A percentile compares a stretch with the other conserved stretches of the same genome.
Conservation (phyloP, 257 asterid genomes). For the Oldenlandia corymbosa region DNA sequence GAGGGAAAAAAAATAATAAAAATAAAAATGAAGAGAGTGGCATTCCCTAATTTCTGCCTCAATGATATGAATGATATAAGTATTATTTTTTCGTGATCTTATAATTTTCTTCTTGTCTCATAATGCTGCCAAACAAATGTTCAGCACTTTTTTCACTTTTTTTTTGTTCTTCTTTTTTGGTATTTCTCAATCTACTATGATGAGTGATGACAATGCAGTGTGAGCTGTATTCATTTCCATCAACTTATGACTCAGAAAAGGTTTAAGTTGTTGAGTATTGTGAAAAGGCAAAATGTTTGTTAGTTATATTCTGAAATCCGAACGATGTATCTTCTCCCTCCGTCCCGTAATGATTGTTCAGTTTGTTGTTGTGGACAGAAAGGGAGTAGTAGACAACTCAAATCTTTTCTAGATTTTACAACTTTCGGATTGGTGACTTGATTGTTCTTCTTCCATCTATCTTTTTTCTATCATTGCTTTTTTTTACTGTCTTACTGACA, state of each 20-base stretch:
- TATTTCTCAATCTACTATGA: neutral
- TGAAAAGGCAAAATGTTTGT: neutral
- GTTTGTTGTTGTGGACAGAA: neutral
- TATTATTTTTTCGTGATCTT: no score
- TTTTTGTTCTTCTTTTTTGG: no score
- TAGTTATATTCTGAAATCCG: neutral
- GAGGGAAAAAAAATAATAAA: no score
- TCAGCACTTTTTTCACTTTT: neutral
- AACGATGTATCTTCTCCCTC: no score
- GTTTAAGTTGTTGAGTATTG: neutral
- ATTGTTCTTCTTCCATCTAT: neutral
- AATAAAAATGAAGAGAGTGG: no score
- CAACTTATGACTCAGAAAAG: neutral
- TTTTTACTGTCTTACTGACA: no score
- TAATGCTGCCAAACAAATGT: slow-evolving; percentile 14
- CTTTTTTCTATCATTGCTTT: no score
- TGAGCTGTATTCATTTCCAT: slow-evolving; percentile 7
- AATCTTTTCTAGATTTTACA: neutral
- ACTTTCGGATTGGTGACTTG: neutral
- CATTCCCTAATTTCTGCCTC: slow-evolving; percentile 7
- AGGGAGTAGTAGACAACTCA: neutral
- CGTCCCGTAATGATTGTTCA: no score
- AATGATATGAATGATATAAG: neutral
- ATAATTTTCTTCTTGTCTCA: slow-evolving; percentile 7
- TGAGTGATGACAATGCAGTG: slow-evolving; percentile 1